Base-by-base conservation (phyloP, 768 basidiomycete species). In the Astraeus odoratus region DNA sequence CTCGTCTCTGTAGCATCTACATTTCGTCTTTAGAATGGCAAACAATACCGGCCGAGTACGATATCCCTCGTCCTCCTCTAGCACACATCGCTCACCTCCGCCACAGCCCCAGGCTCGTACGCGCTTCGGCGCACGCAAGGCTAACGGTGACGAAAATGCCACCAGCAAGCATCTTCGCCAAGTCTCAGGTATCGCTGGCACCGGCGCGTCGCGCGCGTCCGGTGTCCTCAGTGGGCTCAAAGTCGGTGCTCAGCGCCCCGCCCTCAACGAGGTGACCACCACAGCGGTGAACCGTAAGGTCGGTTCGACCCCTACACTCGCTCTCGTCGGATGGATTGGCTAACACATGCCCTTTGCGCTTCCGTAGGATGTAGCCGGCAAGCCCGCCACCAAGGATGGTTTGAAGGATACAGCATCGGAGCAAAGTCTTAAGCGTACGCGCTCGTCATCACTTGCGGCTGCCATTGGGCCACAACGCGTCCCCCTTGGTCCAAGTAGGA, bases 241-340 rank as follows among this genome's bases (percentile, higher is more conserved):
- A 72, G 69, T 68, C 26, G 73, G 69, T 34, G 67, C 72, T 18
- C 78, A 81, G 60, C 77, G 91, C 52, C 74, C 83, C 25, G 88
- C 81, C 31, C 74, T 94, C 40, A 78, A 81, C 47, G 90, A 92
- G 67, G 89, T 93, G 51, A 85, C 85, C 36, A 81, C 77, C 41
- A 77, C 77, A 49, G 81, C 83, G 45, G 77, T 87, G 42, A 88
- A 87, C 64, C 78, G 80, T 61, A 88, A 84, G 70, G 86, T 84
- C 57, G 52, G 76, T 60, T 15, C 44, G 39, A 25, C 3, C 10
- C 42, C 27, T n/a, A 25, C 42, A 41, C n/a, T 12, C 30, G 10
- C 10, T 31, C 30, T 31, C 23, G 22, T 30, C 13, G 20, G 34
- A 22, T 22, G 50, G n/a, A n/a, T 48, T 50, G 22, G 45, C 29